phyloP scores from a whole-genome alignment of 2,329 filamentous ascomycete genomes.

The Penicillium carneum region DNA sequence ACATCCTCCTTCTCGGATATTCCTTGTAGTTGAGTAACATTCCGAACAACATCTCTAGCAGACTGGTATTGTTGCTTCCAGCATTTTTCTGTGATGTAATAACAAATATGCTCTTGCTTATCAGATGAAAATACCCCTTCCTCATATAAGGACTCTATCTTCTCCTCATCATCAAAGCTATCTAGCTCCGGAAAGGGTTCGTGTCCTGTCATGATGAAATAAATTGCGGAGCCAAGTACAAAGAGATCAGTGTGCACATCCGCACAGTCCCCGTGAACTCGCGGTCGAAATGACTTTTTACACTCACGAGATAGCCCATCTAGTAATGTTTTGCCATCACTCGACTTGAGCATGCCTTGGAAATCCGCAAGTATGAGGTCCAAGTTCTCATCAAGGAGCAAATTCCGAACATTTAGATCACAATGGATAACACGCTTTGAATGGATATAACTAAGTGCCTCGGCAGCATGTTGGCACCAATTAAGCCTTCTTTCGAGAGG shows the following conservation, averaged over 20 bases:
- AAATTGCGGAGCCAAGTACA: conserved; percentile 32
- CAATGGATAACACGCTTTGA: conserved; percentile 13
- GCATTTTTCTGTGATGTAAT: too few relatives aligned
- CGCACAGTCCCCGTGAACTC: conserved; percentile 17
- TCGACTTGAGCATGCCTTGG: conserved; percentile 27
- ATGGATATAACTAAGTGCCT: conserved; percentile 29
- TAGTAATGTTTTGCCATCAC: conserved; percentile 19
- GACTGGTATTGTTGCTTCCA: too few relatives aligned
- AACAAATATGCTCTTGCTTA: too few relatives aligned
- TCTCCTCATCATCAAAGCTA: conserved; percentile 21
- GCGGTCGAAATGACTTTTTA: conserved; percentile 24
- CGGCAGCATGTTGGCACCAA: conserved; percentile 33
- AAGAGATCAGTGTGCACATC: conserved; percentile 30
- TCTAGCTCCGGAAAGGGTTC: conserved; percentile 25
- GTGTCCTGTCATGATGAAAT: conserved; percentile 28
- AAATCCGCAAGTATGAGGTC: conserved; percentile 26
- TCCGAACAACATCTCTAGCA: too few relatives aligned
- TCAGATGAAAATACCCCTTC: too few relatives aligned
- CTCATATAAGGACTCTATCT: background rate
- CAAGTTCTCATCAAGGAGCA: conserved; percentile 18
- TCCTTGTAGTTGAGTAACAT: too few relatives aligned
- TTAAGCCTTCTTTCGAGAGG: conserved; percentile 18
- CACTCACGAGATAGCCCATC: conserved; percentile 23
- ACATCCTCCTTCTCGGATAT: too few relatives aligned
- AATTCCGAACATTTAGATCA: background rate